These are phyloP conservation scores for Paramecium primaurelia DNA, from an alignment of 73 alveolate genomes.

Conservation along the genomic window DNA sequence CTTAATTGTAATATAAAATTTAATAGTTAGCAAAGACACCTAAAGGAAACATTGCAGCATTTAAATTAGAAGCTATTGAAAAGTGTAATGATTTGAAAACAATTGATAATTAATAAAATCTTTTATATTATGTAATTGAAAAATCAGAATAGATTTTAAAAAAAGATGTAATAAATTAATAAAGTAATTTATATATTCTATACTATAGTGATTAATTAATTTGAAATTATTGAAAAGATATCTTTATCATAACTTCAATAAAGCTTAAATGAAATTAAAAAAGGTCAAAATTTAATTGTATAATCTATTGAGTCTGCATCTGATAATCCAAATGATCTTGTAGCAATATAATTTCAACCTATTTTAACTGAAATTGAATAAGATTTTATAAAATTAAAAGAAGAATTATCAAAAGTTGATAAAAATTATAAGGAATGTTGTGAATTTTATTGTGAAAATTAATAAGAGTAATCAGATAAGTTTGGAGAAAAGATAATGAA, in stretches of 20 bases:
- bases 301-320: constrained; percentile 62
- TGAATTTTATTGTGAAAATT: constrained; percentile 50
- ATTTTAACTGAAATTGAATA: neutral
- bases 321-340: constrained; percentile 42
- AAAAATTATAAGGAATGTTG: constrained; percentile 24
- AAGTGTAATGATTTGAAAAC: neutral
- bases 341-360: neutral
- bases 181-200: neutral
- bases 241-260: constrained; percentile 66
- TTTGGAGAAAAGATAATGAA: constrained; percentile 49
- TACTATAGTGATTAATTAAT: constrained; percentile 73
- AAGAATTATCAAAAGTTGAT: constrained; percentile 1
- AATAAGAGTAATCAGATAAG: constrained; percentile 60
- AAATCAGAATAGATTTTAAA: neutral
- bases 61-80: constrained; percentile 11
- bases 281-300: neutral
- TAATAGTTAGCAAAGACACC: constrained; percentile 16
- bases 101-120: neutral
- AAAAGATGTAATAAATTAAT: neutral
- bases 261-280: constrained; percentile 80
- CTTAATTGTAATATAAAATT: constrained; percentile 22
- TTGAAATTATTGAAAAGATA: neutral
- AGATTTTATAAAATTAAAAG: neutral
- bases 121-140: neutral
- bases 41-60: neutral